These are phyloP conservation scores for Globisporangium radiosum DNA, from an alignment of 352 stramenopile species.

Conservation along the genomic window DNA sequence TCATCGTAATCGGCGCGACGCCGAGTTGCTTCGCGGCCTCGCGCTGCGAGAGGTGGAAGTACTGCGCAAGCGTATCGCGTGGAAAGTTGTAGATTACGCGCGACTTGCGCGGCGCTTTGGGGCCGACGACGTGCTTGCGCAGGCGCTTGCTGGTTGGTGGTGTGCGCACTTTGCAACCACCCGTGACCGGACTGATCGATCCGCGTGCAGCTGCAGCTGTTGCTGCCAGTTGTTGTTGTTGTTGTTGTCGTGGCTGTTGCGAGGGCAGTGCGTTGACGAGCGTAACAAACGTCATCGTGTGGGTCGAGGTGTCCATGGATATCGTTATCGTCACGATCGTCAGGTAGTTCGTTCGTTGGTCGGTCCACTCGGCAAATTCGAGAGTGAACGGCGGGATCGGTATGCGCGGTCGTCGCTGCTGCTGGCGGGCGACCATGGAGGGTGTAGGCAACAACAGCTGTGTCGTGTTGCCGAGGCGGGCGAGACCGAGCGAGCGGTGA, in stretches of 20 bases:
- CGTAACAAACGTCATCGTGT: constrained; percentile 1
- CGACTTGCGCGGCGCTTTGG: constrained; percentile 22
- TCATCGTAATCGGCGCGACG: constrained; percentile 50
- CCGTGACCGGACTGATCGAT: constrained; percentile 1
- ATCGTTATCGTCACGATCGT: background rate
- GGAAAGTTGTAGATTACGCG: constrained; percentile 40
- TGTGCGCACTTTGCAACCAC: background rate
- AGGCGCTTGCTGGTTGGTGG: background rate
- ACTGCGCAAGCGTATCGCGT: constrained; percentile 40
- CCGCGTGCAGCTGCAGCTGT: background rate
- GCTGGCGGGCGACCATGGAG: no score
- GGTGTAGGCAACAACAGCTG: no score
- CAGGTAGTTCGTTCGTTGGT: no score
- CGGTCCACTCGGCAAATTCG: background rate
- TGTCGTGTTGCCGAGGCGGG: no score
- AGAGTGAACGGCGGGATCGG: background rate
- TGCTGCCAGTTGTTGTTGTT: background rate
- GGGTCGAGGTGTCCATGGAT: background rate
- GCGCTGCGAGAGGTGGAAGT: constrained; percentile 47
- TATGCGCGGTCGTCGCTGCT: background rate
- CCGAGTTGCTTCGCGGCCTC: constrained; percentile 43
- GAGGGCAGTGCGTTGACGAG: background rate
- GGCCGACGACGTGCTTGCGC: background rate
- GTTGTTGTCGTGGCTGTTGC: background rate
- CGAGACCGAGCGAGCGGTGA: no score